These are phyloP conservation scores for Psidium friedrichsthalianum DNA, from an alignment of 345 rosid genomes.

Conservation along the genomic window DNA sequence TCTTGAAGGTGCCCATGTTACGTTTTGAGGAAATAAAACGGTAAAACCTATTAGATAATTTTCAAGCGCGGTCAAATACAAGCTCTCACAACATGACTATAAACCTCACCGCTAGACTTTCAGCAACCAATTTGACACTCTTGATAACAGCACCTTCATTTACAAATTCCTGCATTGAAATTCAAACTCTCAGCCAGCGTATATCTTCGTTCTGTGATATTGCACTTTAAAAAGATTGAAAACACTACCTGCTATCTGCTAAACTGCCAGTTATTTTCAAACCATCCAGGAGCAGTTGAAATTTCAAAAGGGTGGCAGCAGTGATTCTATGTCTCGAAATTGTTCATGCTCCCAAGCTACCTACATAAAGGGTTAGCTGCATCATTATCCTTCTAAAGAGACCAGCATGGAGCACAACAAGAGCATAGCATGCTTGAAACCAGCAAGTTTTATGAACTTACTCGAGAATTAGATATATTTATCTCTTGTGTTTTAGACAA, in stretches of 20 bases:
- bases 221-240: background rate
- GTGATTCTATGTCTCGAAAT: constrained; percentile 91
- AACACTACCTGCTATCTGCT: constrained; percentile 58
- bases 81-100: background rate
- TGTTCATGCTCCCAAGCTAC: constrained; percentile 99
- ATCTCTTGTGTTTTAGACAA: constrained; percentile 93
- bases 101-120: constrained; percentile 81
- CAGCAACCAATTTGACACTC: constrained; percentile 79
- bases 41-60: background rate
- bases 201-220: constrained; percentile 3
- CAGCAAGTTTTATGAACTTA: constrained; percentile 27
- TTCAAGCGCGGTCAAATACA: background rate
- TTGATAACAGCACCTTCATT: constrained; percentile 53
- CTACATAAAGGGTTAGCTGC: constrained; percentile 32
- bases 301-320: constrained; percentile 81
- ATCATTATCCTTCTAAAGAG: background rate
- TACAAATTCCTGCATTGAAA: constrained; percentile 44
- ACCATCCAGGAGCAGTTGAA: constrained; percentile 62
- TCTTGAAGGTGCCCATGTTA: background rate
- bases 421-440: background rate
- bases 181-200: background rate
- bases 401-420: background rate
- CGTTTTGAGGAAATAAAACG: background rate
- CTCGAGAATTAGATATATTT: constrained; percentile 91
- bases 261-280: constrained; percentile 72